Evolutionary conservation across 345 rosid species (phyloP).

Genomic region (Citrus australasica): DNA sequence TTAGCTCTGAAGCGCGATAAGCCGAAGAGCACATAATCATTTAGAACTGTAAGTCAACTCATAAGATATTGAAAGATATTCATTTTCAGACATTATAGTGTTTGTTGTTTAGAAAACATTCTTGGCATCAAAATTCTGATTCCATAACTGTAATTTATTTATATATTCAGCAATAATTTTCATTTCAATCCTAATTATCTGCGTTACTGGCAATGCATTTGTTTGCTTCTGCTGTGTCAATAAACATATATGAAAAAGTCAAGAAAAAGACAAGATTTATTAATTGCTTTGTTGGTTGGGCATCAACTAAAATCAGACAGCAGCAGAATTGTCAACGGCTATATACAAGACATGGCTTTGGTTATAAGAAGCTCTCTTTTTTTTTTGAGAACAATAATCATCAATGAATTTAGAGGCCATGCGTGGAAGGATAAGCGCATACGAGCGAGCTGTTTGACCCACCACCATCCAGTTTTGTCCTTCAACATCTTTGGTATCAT

Average conservation of each 20-base stretch:
- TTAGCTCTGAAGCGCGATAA: conserved; percentile 23
- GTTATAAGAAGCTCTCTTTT: neutral
- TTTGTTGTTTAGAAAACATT: neutral
- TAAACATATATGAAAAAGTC: neutral
- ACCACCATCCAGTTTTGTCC: conserved; percentile 32
- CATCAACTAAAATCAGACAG: neutral
- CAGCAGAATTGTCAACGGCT: conserved; percentile 13
- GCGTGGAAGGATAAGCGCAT: conserved; percentile 14
- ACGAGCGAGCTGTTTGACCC: conserved; percentile 17
- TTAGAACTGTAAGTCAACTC: neutral
- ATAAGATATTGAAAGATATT: neutral
- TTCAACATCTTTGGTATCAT: neutral
- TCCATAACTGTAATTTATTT: neutral
- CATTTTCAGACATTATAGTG: neutral
- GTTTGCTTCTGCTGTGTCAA: neutral
- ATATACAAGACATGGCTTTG: neutral
- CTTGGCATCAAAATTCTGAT: conserved; percentile 4
- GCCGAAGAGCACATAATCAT: neutral
- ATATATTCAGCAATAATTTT: neutral
- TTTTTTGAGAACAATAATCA: conserved; percentile 7
- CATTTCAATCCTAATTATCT: neutral
- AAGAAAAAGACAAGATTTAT: conserved; percentile 2
- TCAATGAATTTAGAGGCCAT: conserved; percentile 16
- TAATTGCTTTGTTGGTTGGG: neutral
- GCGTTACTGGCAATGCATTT: neutral